Base-by-base conservation (phyloP, 805 yeast species). In the Wickerhamiella nectarea region DNA sequence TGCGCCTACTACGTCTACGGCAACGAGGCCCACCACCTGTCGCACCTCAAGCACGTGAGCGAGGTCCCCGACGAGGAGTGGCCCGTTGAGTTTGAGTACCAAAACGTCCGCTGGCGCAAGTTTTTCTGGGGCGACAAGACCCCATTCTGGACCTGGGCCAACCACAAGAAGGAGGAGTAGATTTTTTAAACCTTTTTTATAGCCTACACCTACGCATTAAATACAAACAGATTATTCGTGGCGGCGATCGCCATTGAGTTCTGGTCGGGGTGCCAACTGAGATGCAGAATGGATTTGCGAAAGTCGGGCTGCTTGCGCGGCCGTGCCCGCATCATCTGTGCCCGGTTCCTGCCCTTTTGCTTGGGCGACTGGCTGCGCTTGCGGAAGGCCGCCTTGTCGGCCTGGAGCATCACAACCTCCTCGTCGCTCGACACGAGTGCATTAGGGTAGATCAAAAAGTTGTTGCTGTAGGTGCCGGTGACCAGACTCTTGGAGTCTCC, bases 121-220 rank as follows among this genome's bases (percentile, higher is more conserved):
- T 89, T 75, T 75, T 89, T 86, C 80, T 91, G 97, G 97, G 98
- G 98, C 62, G 89, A 91, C 62, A 78, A 83, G 75, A 85, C 97
- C 50, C 69, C 80, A 62, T 91, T 91, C 81, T 91, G 98, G 98
- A 85, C 85, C 72, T 81, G 76, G 58, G 74, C 82, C 61, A 89
- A 89, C 82, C 84, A 94, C 75, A 28, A 28, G 15, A 28, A 28
- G 31, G 31, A 28, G 15, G 12, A 28, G 14, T 28, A 11, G 12
- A 3, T 25, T 14, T 5, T 4, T 29, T 29, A 29, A 29, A 29
- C n/a, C n/a, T n/a, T n/a, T n/a, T n/a, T n/a, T n/a, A n/a, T n/a
- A n/a, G n/a, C n/a, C n/a, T n/a, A n/a, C 34, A 9, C 11, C 24
- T 50, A 51, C 14, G 56, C 56, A 34, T 53, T 54, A 46, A 64